Evolutionary conservation across 331 rosid species (phyloP).

Genomic region (Rosa hybrid): DNA sequence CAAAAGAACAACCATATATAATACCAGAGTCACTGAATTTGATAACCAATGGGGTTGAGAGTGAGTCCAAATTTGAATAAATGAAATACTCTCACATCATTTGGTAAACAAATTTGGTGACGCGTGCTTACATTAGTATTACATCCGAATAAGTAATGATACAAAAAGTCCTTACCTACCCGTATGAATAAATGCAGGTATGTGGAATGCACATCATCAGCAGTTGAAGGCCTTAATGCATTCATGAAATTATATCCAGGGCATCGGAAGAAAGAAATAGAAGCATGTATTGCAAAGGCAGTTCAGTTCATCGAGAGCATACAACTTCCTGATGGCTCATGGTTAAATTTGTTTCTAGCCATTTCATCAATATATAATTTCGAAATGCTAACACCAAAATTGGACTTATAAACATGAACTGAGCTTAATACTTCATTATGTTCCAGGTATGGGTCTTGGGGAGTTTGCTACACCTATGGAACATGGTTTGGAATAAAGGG

Average conservation of each 20-base stretch:
- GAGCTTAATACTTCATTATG: neutral
- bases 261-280: conserved; percentile 49
- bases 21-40: neutral
- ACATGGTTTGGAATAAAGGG: conserved; percentile 86
- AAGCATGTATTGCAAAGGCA: conserved; percentile 50
- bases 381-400: no score
- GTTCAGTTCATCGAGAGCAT: conserved; percentile 36
- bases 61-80: neutral
- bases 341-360: no score
- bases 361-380: no score
- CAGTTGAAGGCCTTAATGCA: conserved; percentile 50
- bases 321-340: no score
- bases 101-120: neutral
- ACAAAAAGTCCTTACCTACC: neutral
- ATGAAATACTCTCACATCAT: neutral
- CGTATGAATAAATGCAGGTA: conserved; percentile 30
- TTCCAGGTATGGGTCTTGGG: conserved; percentile 80
- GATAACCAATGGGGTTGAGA: neutral
- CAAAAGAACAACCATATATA: neutral
- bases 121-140: neutral
- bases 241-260: conserved; percentile 40
- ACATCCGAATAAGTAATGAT: neutral
- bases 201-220: conserved; percentile 74
- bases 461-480: conserved; percentile 73
- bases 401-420: no score